Evolutionary conservation across 2,329 filamentous ascomycete genomes (phyloP), one percentile per base, ranked within the genome.

Genomic region (Trichoderma sp.): DNA sequence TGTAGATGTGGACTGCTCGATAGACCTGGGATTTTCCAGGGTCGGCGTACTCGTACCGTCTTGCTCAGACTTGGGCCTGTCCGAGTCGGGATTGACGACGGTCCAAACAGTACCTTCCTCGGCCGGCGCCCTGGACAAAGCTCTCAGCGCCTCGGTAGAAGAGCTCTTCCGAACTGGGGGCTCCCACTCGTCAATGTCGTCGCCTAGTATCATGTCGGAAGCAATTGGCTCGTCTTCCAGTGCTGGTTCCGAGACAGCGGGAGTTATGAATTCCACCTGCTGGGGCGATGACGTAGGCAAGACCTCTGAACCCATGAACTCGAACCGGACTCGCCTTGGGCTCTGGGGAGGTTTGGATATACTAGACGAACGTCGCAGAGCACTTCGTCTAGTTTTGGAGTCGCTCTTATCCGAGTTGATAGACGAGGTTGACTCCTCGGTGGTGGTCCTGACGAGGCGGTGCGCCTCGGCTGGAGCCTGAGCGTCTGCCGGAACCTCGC

Each of bases 281-380:
- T 86, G 85, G 64, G 90, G 90, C 27, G 90, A 91, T 31, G 87
- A 84, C 63, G 90, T 91, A 24, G 91, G 89, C 75, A 91, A 83
- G 45, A 93, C 89, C 79, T 92, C 90, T 77, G 87, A 84, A 71
- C 90, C 90, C 80, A 87, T 87, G 63, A 92, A 88, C 50, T 91
- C 88, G 77, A 92, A 92, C 65, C 91, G 90, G 75, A 92, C 91
- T 76, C 89, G 87, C 35, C 90, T 87, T n/a, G 89, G 89, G 79
- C 89, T 91, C 60, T 86, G 85, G 6, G 83, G 84, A 71, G 87
- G 86, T 67, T 85, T 87, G 31, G 88, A 86, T 38, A 84, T 86
- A 78, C 87, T 90, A 7, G 88, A 90, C 1, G 88, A 87, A 66
- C 90, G 86, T 75, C 91, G 88, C 75, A 92, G 82, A 63, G 89